Conservation (phyloP, 1,284 basidiomycete genomes). For the Entoloma clypeatum region DNA sequence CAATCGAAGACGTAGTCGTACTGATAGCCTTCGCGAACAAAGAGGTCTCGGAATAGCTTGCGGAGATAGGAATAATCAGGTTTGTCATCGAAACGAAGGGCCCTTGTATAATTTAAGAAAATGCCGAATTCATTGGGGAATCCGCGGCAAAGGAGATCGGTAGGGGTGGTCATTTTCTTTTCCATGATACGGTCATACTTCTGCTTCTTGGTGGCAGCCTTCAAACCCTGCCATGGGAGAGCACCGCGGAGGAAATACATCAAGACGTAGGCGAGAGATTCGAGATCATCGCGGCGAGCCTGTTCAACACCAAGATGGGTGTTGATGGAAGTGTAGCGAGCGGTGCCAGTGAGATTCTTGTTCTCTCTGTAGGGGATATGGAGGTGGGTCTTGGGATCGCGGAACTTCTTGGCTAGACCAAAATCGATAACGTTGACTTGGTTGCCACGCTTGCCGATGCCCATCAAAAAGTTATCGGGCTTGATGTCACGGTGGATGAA, state of each 20-base stretch:
- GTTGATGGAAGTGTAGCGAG: constrained; percentile 99
- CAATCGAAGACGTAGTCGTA: constrained; percentile 99
- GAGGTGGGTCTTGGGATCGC: constrained; percentile 98
- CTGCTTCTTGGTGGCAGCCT: constrained; percentile 99
- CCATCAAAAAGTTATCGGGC: constrained; percentile 99
- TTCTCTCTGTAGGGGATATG: constrained; percentile 99
- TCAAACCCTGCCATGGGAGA: constrained; percentile 96
- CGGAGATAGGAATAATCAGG: constrained; percentile 97
- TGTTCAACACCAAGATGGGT: constrained; percentile 98
- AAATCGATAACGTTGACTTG: constrained; percentile 99
- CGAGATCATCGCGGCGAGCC: constrained; percentile 92
- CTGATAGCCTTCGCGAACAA: constrained; percentile 95
- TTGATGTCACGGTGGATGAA: constrained; percentile 99
- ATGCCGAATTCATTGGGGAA: constrained; percentile 98
- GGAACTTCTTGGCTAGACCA: constrained; percentile 98
- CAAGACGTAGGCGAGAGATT: constrained; percentile 93
- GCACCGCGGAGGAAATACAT: constrained; percentile 99
- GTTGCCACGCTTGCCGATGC: constrained; percentile 98
- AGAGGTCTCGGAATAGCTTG: constrained; percentile 97
- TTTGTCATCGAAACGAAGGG: constrained; percentile 97
- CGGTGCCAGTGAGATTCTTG: constrained; percentile 99
- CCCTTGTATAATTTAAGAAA: constrained; percentile 96
- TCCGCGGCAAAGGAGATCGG: constrained; percentile 91
- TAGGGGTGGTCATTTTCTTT: constrained; percentile 99
- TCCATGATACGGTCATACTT: constrained; percentile 99